Evolutionary conservation across 2,329 filamentous ascomycete genomes (phyloP).

Genomic region (Dendryphion nanum): DNA sequence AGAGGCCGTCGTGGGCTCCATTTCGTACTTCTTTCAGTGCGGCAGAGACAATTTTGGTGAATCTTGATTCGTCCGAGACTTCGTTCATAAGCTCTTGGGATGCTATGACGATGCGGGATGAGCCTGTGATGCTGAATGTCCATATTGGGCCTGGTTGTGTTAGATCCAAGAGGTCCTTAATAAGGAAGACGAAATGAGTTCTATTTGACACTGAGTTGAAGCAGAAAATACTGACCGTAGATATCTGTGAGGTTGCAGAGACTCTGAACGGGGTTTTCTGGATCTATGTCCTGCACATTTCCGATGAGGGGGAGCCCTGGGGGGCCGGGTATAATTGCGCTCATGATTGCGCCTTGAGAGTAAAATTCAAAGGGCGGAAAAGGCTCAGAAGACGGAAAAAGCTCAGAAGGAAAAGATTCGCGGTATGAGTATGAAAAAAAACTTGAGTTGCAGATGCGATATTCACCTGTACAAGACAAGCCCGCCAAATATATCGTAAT

Average conservation of each 20-base stretch:
- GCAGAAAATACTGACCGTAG: slow-evolving; percentile 54
- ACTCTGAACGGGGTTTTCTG: slow-evolving; percentile 56
- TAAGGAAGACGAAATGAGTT: too few species aligned
- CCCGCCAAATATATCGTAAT: too few species aligned
- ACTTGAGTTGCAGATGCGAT: too few species aligned
- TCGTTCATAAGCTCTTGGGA: slow-evolving; percentile 40
- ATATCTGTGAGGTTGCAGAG: slow-evolving; percentile 59
- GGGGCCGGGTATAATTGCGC: slow-evolving; percentile 61
- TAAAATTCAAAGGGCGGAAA: too few species aligned
- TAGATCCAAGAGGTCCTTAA: too few species aligned
- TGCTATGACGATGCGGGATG: slow-evolving; percentile 27
- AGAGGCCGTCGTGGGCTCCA: slow-evolving; percentile 40
- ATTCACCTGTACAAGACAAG: too few species aligned
- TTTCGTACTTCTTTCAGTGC: slow-evolving; percentile 34
- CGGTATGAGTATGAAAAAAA: too few species aligned
- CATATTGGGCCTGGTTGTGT: slow-evolving; percentile 23
- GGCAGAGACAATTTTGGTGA: slow-evolving; percentile 30
- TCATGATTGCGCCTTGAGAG: not conserved
- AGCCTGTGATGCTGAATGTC: slow-evolving; percentile 27
- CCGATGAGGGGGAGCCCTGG: slow-evolving; percentile 64
- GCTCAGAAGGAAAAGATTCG: too few species aligned
- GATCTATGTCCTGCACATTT: slow-evolving; percentile 63
- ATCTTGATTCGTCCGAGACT: slow-evolving; percentile 39
- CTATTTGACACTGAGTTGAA: too few species aligned
- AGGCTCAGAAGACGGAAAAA: too few species aligned